Base-by-base conservation (phyloP, 305 asterid species). In the Fraxinus velutina region DNA sequence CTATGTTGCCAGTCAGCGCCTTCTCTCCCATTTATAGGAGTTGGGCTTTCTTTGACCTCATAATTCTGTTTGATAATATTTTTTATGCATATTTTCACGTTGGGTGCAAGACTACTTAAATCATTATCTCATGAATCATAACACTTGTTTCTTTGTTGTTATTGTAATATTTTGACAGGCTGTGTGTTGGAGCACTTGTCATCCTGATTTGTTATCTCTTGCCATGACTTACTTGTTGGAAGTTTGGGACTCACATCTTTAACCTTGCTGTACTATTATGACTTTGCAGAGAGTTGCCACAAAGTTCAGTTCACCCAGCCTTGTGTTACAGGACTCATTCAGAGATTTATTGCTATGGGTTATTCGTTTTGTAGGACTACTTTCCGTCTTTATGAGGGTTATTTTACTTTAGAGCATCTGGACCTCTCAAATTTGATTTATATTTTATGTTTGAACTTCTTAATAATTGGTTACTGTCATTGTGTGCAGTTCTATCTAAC, bases 221-320 rank as follows among this genome's bases (percentile, higher is more conserved):
- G 92, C 96, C 92, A 27, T 66, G 73, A 66, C 73, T 91, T 92
- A 66, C 73, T 91, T 92, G 92, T 91, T 95, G 92, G 98, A 95
- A 90, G 97, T 92, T 92, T 93, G 93, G 95, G 97, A 95, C 98
- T 95, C 98, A 93, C 96, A 86, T 27, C 73, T 66, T 57, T 93
- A 66, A 66, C 73, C 73, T 66, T 66, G 93, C 85, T 91, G 96
- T 93, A 90, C 92, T 95, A 90, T 94, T 94, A 86, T 66, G 36
- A 86, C 93, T 90, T 90, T 93, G 97, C 98, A 95, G 98, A 91
- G 91, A 89, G 93, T 86, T 84, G 85, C 39, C 86, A 71, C 44
- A 44, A 70, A 76, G 83, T 86, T 81, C 89, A 79, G 89, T 79
- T 84, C 83, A 30, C 76, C 80, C 88, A 78, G 87, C 83, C 82